Conservation (phyloP, 2,329 filamentous ascomycete species). For the Eurotiales sp. region DNA sequence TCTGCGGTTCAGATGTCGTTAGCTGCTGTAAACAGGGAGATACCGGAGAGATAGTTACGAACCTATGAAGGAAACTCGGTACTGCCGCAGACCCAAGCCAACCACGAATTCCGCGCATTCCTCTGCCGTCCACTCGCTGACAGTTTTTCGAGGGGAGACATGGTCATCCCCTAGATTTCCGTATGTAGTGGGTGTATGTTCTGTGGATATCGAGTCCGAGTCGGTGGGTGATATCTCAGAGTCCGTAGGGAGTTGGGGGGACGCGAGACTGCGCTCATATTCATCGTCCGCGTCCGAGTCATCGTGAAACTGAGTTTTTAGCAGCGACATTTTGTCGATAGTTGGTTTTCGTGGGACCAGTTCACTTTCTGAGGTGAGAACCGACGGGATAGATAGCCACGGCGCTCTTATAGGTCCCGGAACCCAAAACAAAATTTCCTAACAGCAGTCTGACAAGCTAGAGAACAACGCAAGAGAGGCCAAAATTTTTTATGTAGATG, state of each 20-base stretch:
- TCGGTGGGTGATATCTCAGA: slow-evolving; percentile 56
- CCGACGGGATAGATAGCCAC: neutral
- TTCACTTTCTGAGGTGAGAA: neutral
- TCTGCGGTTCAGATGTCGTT: slow-evolving; percentile 51
- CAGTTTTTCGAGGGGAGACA: slow-evolving; percentile 53
- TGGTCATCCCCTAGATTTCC: slow-evolving; percentile 50
- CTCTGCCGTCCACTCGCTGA: slow-evolving; percentile 66
- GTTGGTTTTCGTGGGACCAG: neutral
- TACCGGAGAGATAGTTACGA: slow-evolving; percentile 34
- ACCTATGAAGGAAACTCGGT: slow-evolving; percentile 81
- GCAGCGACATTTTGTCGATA: slow-evolving; percentile 7
- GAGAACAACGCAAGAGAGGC: neutral
- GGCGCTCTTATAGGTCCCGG: slow-evolving; percentile 2
- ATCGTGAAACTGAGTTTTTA: slow-evolving; percentile 52
- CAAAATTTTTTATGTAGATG: no score
- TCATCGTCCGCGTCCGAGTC: slow-evolving; percentile 65
- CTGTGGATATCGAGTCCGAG: slow-evolving; percentile 56
- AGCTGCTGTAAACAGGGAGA: slow-evolving; percentile 13
- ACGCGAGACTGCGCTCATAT: slow-evolving; percentile 59
- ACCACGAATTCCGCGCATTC: slow-evolving; percentile 88
- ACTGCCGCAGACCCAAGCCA: slow-evolving; percentile 74
- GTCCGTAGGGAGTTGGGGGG: slow-evolving; percentile 54
- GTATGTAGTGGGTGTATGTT: slow-evolving; percentile 62
- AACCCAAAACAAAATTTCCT: neutral
- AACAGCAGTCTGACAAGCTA: neutral